A percentile compares a stretch with the other conserved stretches of the same genome.
Evolutionary conservation across 2,329 filamentous ascomycete genomes (phyloP).

Genomic region (Pseudogymnoascus sp.): DNA sequence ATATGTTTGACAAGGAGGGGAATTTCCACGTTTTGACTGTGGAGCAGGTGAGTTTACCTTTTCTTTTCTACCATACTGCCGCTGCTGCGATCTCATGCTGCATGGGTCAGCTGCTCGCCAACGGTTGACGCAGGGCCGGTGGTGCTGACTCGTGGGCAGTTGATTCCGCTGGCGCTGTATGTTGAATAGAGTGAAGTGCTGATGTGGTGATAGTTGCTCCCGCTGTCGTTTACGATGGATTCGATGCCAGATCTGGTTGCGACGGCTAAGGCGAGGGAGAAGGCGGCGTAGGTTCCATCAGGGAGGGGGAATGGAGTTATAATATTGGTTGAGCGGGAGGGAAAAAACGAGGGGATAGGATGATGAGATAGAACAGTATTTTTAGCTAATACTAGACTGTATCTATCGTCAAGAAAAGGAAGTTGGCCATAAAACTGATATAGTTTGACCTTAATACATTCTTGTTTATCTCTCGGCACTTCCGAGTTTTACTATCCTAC

Average conservation of each 20-base stretch:
- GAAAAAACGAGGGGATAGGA: neutral
- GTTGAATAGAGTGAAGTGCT: neutral
- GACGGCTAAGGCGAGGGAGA: neutral
- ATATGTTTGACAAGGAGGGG: slow-evolving; percentile 86
- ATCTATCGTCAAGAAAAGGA: neutral
- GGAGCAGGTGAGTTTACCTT: slow-evolving; percentile 46
- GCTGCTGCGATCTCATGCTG: neutral
- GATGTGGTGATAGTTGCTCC: neutral
- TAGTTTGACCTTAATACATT: neutral
- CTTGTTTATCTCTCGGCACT: neutral
- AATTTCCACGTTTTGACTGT: slow-evolving; percentile 63
- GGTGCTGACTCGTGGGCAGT: neutral
- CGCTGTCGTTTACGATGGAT: neutral
- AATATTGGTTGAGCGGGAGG: neutral
- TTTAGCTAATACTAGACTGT: neutral
- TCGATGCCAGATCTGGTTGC: neutral
- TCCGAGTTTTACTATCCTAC: neutral
- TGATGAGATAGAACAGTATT: neutral
- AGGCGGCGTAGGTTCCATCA: neutral
- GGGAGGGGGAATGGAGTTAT: neutral
- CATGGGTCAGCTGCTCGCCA: neutral
- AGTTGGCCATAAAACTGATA: neutral
- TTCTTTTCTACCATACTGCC: neutral
- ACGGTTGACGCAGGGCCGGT: neutral
- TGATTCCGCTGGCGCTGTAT: neutral